Evolutionary conservation across 768 basidiomycete species (phyloP).

Genomic region (Podaxis sp.): DNA sequence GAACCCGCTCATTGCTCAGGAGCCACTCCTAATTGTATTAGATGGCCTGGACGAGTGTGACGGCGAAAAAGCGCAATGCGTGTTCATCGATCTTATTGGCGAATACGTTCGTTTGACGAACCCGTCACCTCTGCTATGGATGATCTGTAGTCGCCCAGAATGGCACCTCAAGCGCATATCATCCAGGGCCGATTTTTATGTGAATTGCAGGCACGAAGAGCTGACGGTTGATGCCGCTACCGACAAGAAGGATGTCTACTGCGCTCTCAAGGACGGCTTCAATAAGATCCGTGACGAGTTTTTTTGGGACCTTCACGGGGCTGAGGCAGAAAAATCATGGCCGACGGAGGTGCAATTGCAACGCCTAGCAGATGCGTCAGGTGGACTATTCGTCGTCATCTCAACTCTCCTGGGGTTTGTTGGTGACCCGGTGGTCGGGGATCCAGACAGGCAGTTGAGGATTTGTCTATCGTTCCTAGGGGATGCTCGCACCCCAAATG

Average conservation of each 20-base stretch:
- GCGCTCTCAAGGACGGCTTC: no score
- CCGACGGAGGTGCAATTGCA: background rate
- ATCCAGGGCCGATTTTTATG: background rate
- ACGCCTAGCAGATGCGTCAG: background rate
- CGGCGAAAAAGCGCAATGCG: background rate
- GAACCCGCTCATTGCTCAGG: no score
- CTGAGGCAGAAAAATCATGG: background rate
- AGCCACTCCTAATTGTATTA: slow-evolving; percentile 2
- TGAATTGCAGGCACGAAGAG: background rate
- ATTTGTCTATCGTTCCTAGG: background rate
- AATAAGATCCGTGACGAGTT: no score
- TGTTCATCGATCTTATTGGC: background rate
- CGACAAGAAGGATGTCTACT: background rate
- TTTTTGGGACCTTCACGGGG: background rate
- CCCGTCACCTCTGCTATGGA: slow-evolving; percentile 1
- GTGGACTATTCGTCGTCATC: background rate
- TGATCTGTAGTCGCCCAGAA: slow-evolving; percentile 8
- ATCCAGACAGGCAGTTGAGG: background rate
- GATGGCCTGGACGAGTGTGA: slow-evolving; percentile 18
- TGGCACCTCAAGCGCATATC: background rate
- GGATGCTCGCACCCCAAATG: background rate
- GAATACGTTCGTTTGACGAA: background rate
- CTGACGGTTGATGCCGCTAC: background rate
- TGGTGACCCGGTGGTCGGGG: background rate
- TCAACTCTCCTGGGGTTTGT: background rate